Base-by-base conservation (phyloP, 306 rosid species). In the Trichosanthes cucumerina region DNA sequence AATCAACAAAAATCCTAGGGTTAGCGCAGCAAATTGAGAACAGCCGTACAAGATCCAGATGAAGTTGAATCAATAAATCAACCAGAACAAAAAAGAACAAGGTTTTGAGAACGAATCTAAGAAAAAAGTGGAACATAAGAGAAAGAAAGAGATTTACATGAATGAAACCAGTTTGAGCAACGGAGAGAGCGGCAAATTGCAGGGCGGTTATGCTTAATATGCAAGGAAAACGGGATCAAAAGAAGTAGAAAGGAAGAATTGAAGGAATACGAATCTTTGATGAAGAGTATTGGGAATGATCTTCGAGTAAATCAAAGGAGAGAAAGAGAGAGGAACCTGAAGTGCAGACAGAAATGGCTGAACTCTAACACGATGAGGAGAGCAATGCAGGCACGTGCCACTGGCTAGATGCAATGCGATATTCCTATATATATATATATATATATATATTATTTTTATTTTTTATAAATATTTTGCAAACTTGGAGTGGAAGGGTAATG, bases 371-470 rank as follows among this genome's bases (percentile, higher is more conserved):
- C 77, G 77, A 31, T n/a, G 78, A 74, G 60, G 44, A 73, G 44
- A 74, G 78, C 46, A 49, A 50, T 74, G 26, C 26, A 47, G 60
- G 78, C 60, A 73, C 78, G 78, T 73, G 78, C 60, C 60, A 73
- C 24, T 24, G 59, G 26, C 59, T 9, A 14, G 15, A 26, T 8
- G 57, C 39, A 33, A 9, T 7, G 4, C 54, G 75, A 6, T 21
- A 18, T 39, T 18, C 34, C 2, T 2, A n/a, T 21, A 39, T 39
- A 39, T 39, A 39, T 39, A 26, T 2, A 21, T 8, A 21, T 57
- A 56, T 58, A 26, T 60, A 8, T 38, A 28, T 36, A 38, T n/a
- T n/a, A n/a, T n/a, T n/a, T n/a, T n/a, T n/a, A n/a, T 5, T 1
- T 43, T 23, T 18, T 6, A 5, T 16, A 14, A 31, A 33, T 36